phyloP scores from a whole-genome alignment of 768 basidiomycete species.

The Leccinum subgranulosum region DNA sequence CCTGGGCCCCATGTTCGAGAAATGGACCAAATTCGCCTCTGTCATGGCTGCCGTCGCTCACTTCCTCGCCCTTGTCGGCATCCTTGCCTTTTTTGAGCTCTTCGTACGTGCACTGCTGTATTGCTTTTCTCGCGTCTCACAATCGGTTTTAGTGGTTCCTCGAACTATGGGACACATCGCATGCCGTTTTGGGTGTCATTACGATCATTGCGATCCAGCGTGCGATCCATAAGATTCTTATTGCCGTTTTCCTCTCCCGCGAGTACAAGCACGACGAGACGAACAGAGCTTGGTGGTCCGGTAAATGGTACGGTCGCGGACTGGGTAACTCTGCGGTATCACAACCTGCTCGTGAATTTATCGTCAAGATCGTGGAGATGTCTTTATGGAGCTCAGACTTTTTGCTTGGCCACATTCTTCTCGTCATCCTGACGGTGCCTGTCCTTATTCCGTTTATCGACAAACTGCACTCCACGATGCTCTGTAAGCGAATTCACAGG shows the following conservation, averaged over 20 bases:
- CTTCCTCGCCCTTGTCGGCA: conserved; percentile 72
- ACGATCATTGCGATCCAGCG: conserved; percentile 88
- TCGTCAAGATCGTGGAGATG: conserved; percentile 99
- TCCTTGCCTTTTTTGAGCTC: conserved; percentile 92
- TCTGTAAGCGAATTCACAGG: conserved; percentile 56
- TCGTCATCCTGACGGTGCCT: conserved; percentile 84
- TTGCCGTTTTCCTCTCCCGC: conserved; percentile 90
- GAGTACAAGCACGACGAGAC: conserved; percentile 99
- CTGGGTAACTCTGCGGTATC: conserved; percentile 90
- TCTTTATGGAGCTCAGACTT: conserved; percentile 96
- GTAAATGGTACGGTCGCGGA: conserved; percentile 95
- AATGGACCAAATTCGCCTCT: conserved; percentile 84
- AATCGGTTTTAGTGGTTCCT: conserved; percentile 75
- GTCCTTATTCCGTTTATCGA: conserved; percentile 85
- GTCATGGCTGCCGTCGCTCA: conserved; percentile 94
- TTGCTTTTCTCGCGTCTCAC: conserved; percentile 32
- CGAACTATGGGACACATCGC: conserved; percentile 94
- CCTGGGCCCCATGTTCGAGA: conserved; percentile 84
- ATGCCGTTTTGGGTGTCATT: conserved; percentile 91
- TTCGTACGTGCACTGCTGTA: conserved; percentile 56
- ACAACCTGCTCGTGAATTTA: conserved; percentile 94
- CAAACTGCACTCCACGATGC: conserved; percentile 87
- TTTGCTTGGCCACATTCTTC: conserved; percentile 76
- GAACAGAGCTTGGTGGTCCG: conserved; percentile 99
- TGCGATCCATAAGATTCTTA: conserved; percentile 90